Conservation (phyloP, 768 basidiomycete genomes). For the Pleurotus salmoneostramineus region DNA sequence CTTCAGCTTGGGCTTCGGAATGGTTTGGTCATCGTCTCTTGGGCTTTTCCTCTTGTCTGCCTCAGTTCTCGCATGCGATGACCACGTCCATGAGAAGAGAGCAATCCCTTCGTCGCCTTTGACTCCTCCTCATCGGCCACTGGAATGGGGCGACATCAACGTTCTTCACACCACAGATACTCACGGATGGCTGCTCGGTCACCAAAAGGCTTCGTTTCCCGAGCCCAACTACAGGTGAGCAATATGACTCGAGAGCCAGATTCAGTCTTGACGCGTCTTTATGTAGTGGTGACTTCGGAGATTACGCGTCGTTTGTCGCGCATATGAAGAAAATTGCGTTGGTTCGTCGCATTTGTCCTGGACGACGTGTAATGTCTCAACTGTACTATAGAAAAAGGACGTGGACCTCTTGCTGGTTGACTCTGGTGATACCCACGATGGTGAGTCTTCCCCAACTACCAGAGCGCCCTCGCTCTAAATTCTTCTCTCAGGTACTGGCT, state of each 20-base stretch:
- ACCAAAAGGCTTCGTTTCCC: constrained; percentile 69
- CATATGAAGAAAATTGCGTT: constrained; percentile 10
- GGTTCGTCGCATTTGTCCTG: neutral
- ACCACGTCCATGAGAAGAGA: constrained; percentile 27
- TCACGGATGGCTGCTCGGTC: constrained; percentile 77
- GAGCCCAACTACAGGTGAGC: constrained; percentile 71
- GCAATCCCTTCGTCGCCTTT: constrained; percentile 37
- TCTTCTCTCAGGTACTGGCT: constrained; percentile 52
- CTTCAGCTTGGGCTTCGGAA: neutral
- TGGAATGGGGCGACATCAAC: constrained; percentile 90
- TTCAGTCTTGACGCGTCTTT: neutral
- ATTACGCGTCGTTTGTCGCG: constrained; percentile 16
- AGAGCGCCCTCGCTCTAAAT: neutral
- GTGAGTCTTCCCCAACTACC: constrained; percentile 19
- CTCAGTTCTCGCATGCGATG: constrained; percentile 16
- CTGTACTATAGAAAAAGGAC: constrained; percentile 45
- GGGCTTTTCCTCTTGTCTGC: constrained; percentile 3
- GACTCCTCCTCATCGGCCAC: constrained; percentile 56
- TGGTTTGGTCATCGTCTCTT: neutral
- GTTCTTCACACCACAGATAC: constrained; percentile 85
- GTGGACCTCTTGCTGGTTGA: constrained; percentile 84
- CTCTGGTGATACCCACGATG: constrained; percentile 73
- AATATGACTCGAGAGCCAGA: neutral
- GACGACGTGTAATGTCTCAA: neutral
- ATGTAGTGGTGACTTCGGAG: constrained; percentile 13